phyloP scores from a whole-genome alignment of 345 rosid genomes.

The Populus deltoides region DNA sequence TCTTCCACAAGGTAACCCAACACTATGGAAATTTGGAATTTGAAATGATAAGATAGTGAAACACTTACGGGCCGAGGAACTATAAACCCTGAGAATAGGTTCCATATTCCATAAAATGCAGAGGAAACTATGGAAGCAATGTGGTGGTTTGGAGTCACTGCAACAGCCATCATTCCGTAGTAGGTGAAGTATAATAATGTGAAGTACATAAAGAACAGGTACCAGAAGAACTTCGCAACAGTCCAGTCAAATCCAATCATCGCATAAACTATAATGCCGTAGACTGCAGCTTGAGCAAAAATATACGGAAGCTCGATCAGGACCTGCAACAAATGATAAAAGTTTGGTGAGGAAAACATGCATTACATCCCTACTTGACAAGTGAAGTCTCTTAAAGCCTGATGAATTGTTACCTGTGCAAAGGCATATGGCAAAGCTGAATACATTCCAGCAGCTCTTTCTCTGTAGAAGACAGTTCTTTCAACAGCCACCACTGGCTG shows the following conservation, averaged over 20 bases:
- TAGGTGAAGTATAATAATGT: slow-evolving; percentile 63
- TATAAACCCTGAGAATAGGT: slow-evolving; percentile 60
- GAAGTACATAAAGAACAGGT: slow-evolving; percentile 55
- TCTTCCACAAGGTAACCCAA: background rate
- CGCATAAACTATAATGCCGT: slow-evolving; percentile 52
- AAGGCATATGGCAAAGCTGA: slow-evolving; percentile 76
- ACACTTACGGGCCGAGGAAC: slow-evolving; percentile 56
- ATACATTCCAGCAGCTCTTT: slow-evolving; percentile 82
- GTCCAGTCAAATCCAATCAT: slow-evolving; percentile 69
- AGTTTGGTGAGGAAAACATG: background rate
- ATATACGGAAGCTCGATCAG: slow-evolving; percentile 61
- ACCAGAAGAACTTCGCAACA: slow-evolving; percentile 55
- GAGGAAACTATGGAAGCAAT: slow-evolving; percentile 50
- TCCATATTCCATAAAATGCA: slow-evolving; percentile 55
- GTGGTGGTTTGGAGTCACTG: slow-evolving; percentile 64
- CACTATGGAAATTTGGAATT: too few species aligned
- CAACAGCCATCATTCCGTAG: slow-evolving; percentile 72
- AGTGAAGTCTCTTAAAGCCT: background rate
- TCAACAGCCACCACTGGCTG: slow-evolving; percentile 78
- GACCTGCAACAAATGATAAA: slow-evolving; percentile 27
- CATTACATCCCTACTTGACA: background rate
- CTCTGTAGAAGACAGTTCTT: slow-evolving; percentile 74
- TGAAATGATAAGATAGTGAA: background rate
- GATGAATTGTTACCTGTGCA: slow-evolving; percentile 40
- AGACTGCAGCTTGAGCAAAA: slow-evolving; percentile 41